phyloP scores from a whole-genome alignment of 1,284 basidiomycete species.

The Cutaneotrichosporon dermatis region DNA sequence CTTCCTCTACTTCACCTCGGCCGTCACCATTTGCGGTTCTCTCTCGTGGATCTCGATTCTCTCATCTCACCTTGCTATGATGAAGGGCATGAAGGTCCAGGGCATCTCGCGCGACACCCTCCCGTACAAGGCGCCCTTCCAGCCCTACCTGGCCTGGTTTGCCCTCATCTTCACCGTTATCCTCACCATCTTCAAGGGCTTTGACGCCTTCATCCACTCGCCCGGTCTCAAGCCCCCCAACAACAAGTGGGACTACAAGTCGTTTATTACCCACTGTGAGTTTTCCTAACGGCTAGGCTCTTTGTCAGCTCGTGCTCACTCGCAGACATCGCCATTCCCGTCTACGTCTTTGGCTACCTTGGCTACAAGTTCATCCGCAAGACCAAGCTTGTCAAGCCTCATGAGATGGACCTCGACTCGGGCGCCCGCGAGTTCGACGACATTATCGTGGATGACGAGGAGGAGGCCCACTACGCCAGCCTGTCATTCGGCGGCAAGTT shows the following conservation, averaged over 20 bases:
- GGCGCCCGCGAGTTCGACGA: constrained; percentile 64
- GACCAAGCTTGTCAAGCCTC: constrained; percentile 55
- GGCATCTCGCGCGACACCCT: constrained; percentile 56
- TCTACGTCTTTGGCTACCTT: constrained; percentile 58
- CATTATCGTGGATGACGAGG: constrained; percentile 52
- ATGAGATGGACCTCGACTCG: constrained; percentile 61
- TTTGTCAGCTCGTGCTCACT: too few relatives aligned
- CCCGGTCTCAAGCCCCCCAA: not conserved
- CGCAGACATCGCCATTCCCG: constrained; percentile 12
- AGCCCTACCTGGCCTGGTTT: constrained; percentile 49
- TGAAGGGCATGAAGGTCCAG: constrained; percentile 62
- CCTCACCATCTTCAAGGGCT: constrained; percentile 64
- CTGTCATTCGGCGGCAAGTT: constrained; percentile 37
- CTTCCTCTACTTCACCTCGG: constrained; percentile 65
- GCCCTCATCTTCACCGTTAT: constrained; percentile 58
- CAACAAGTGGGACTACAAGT: constrained; percentile 49
- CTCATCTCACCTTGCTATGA: constrained; percentile 65
- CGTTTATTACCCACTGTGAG: constrained; percentile 56
- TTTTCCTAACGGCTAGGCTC: too few relatives aligned
- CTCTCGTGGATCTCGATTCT: constrained; percentile 68
- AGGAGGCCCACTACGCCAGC: constrained; percentile 27
- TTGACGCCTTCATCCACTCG: constrained; percentile 55
- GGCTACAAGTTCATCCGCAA: constrained; percentile 59
- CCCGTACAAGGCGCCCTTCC: constrained; percentile 53
- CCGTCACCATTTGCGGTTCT: constrained; percentile 65